These are phyloP conservation scores for Calocera viscosa DNA, from an alignment of 768 basidiomycete genomes.

Conservation along the genomic window DNA sequence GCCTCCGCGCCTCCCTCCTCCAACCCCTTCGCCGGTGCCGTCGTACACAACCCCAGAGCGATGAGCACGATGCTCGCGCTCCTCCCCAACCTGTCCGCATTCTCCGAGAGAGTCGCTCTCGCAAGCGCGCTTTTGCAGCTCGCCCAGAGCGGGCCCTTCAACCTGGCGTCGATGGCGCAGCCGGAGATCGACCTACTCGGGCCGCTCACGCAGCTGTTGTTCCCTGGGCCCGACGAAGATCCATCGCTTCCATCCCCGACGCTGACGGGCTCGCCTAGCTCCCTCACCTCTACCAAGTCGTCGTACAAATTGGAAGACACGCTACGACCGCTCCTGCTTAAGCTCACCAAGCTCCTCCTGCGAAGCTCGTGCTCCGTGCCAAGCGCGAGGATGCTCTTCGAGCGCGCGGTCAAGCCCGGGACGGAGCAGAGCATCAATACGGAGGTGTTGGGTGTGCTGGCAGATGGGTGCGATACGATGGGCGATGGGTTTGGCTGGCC, in stretches of 20 bases:
- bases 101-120: constrained; percentile 30
- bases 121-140: constrained; percentile 47
- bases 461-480: constrained; percentile 55
- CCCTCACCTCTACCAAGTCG: constrained; percentile 2
- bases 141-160: neutral
- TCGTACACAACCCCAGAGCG: constrained; percentile 35
- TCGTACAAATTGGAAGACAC: constrained; percentile 10
- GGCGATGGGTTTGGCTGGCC: constrained; percentile 38
- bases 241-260: constrained; percentile 38
- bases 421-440: constrained; percentile 14
- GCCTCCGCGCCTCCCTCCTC: constrained; percentile 34
- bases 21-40: constrained; percentile 27
- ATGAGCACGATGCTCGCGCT: constrained; percentile 48
- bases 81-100: constrained; percentile 25
- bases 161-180: neutral
- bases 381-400: constrained; percentile 54
- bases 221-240: constrained; percentile 49
- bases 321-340: constrained; percentile 34
- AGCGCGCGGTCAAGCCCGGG: constrained; percentile 22
- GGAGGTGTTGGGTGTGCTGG: constrained; percentile 49
- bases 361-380: constrained; percentile 61
- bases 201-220: constrained; percentile 52
- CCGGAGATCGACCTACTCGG: constrained; percentile 44
- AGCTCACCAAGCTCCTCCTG: constrained; percentile 52
- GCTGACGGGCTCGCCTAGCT: constrained; percentile 37